Evolutionary conservation across 1,284 basidiomycete species (phyloP), one percentile per base, ranked within the genome.

Genomic region (Ganoderma boninense): DNA sequence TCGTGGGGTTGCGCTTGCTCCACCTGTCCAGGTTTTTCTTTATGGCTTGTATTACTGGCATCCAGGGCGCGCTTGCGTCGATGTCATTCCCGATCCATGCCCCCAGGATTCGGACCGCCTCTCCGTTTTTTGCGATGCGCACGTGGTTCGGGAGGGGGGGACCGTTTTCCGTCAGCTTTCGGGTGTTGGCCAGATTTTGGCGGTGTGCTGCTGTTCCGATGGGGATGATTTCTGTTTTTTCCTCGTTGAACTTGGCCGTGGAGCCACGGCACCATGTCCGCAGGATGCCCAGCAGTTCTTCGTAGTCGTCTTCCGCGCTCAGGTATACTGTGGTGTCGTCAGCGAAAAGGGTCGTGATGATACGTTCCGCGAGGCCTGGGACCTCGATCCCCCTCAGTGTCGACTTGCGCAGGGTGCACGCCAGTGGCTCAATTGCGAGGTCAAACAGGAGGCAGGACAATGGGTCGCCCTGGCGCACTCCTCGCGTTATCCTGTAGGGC

Each of bases 361-460:
- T n/a, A 7, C 65, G 42, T 18, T 77, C 71, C 1, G 13, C 1
- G 67, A 71, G 11, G 3, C 38, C 2, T 77, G 77, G 71, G 18
- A 80, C 76, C 6, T 73, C 42, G 13, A 80, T 73, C 0, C 83
- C 83, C 65, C 74, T 32, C 10, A 84, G 75, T 2, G 69, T 23
- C 0, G 82, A 82, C 1, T 73, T 67, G 18, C 82, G 20, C 0
- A 84, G 68, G 43, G 69, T 70, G 20, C 40, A 57, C 13, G 80
- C 79, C 11, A 83, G 74, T 0, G 81, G 78, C 71, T 83, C 80
- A 1, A 84, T 82, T 29, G 79, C 80, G 0, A 82, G 16, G 64
- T 84, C 67, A 35, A 83, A 85, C 0, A 85, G 77, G 0, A 85
- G 75, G 72, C 83, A 85, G 0, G 83, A 85, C 18, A 75, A 57